Conservation (phyloP, 1,284 basidiomycete species). For the Boletus smithii region DNA sequence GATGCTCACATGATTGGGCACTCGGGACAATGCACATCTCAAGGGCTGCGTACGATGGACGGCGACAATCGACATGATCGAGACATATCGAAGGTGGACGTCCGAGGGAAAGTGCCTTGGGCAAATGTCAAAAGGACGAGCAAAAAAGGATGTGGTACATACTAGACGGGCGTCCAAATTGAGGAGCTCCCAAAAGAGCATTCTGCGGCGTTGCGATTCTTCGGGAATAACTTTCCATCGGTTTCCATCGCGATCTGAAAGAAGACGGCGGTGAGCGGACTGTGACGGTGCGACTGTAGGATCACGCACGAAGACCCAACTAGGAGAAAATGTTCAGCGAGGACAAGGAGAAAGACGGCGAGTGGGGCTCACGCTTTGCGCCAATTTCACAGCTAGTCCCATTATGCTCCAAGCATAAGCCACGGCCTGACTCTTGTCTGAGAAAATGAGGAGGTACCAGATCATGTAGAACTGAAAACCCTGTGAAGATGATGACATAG, state of each 20-base stretch:
- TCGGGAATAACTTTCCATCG: slow-evolving; percentile 63
- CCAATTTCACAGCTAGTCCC: slow-evolving; percentile 59
- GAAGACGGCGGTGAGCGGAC: slow-evolving; percentile 26
- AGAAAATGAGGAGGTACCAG: slow-evolving; percentile 67
- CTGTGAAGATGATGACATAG: slow-evolving; percentile 18
- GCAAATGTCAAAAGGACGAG: slow-evolving; percentile 4
- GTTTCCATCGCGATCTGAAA: slow-evolving; percentile 64
- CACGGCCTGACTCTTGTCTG: slow-evolving; percentile 61
- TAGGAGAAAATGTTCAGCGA: slow-evolving; percentile 22
- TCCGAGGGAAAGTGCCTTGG: slow-evolving; percentile 72
- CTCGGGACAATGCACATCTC: slow-evolving; percentile 55
- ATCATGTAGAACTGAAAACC: slow-evolving; percentile 61
- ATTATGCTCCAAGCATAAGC: slow-evolving; percentile 68
- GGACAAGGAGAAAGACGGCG: not conserved
- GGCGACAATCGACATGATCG: slow-evolving; percentile 64
- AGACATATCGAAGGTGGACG: slow-evolving; percentile 70
- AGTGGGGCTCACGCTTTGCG: slow-evolving; percentile 47
- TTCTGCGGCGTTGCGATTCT: slow-evolving; percentile 65
- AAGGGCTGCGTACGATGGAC: slow-evolving; percentile 54
- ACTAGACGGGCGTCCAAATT: slow-evolving; percentile 76
- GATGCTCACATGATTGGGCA: slow-evolving; percentile 61
- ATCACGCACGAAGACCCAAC: slow-evolving; percentile 54
- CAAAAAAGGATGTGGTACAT: slow-evolving; percentile 21
- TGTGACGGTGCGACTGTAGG: slow-evolving; percentile 9
- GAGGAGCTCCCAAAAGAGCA: slow-evolving; percentile 71